Base-by-base conservation (phyloP, 2,329 filamentous ascomycete genomes). In the Alternaria ethzedia region DNA sequence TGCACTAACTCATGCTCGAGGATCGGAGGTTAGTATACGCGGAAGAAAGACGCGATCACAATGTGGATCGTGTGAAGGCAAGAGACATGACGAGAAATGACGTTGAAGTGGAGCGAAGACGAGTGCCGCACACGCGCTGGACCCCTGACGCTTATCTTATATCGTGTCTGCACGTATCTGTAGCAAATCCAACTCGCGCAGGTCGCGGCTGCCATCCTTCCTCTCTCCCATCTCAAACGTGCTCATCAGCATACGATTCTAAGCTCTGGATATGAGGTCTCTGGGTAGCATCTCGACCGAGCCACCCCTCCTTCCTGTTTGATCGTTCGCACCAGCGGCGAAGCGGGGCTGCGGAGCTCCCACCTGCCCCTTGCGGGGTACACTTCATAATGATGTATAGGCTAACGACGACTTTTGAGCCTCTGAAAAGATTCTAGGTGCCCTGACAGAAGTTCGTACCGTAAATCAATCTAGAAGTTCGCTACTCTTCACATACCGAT, bases 351-450 rank as follows among this genome's bases (percentile, higher is more conserved):
- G 56, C 63, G 63, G 69, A 70, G 64, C 64, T 58, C 62, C 66
- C 60, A 50, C 43, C 64, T 62, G 50, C 61, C 61, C 55, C 59
- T 63, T 68, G 70, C 70, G 65, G 67, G 70, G 69, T 70, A 71
- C 21, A 20, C 49, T 60, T 56, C 54, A 61, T 45, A 44, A 62
- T 26, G 11, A 52, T 55, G 47, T 21, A 36, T 46, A 25, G 11
- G 36, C 28, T 28, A 52, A 54, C 10, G 17, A 51, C 6, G n/a
- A 54, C 26, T 21, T 26, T 28, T 26, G 10, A 52, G 5, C 15
- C 5, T 41, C 15, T 17, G 32, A 11, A 15, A 41, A 41, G 28
- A 13, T 30, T 30, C 13, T 47, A 25, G 17, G 10, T 13, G 23
- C 43, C 3, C 15, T 51, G 1, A 5, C 8, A 51, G 10, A 32